A percentile compares a stretch with the other conserved stretches of the same genome.
phyloP scores from a whole-genome alignment of 805 yeast genomes.

The Brettanomyces custersianus region DNA sequence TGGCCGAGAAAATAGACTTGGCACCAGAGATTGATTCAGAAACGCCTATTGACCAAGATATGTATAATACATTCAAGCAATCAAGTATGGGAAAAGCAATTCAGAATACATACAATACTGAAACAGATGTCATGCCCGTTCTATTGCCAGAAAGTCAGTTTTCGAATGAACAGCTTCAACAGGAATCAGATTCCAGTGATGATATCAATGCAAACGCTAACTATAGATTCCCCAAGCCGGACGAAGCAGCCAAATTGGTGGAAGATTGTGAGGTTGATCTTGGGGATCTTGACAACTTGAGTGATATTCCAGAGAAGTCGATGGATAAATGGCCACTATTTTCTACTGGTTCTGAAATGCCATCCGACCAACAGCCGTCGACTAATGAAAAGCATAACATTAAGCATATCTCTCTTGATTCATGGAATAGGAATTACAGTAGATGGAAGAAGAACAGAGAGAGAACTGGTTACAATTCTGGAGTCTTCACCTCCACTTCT shows the following conservation, averaged over 20 bases:
- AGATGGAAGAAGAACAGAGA: conserved; percentile 17
- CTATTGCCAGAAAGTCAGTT: background rate
- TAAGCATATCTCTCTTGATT: conserved; percentile 20
- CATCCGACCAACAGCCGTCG: background rate
- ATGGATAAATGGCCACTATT: conserved; percentile 11
- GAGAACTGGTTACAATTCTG: conserved; percentile 8
- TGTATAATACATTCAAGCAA: too few species aligned
- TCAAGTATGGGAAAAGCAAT: background rate
- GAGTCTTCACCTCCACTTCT: background rate
- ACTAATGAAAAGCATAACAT: conserved; percentile 1
- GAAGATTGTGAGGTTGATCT: too few species aligned
- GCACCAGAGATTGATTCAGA: too few species aligned
- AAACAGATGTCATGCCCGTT: background rate
- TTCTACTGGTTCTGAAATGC: conserved; percentile 1
- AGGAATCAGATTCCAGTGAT: too few species aligned
- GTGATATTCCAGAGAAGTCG: conserved; percentile 16
- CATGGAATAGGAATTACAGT: conserved; percentile 18
- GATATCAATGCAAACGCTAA: too few species aligned
- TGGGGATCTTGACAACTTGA: conserved; percentile 7
- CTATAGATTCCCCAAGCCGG: too few species aligned
- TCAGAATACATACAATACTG: background rate
- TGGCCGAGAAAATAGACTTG: background rate
- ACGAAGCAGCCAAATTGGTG: too few species aligned
- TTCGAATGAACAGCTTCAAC: too few species aligned
- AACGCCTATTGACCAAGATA: background rate